Conservation (phyloP, 208 protist genomes). For the Porcisia deanei region DNA sequence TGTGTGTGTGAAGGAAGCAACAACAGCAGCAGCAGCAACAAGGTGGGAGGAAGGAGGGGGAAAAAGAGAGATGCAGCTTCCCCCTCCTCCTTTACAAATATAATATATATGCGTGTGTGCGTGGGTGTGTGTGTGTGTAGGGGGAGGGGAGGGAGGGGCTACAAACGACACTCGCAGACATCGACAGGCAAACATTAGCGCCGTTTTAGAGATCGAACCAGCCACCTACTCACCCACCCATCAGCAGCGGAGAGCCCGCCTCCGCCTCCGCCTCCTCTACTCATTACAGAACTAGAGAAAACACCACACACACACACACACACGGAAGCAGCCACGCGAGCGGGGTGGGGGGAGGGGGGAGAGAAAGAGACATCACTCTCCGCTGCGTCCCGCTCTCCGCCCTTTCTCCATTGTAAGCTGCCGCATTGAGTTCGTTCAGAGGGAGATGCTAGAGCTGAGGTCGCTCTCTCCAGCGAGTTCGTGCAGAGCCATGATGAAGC, state of each 20-base stretch:
- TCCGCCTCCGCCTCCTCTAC: no score
- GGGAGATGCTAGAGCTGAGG: conserved; percentile 40
- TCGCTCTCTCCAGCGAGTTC: conserved; percentile 44
- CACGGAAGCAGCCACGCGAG: conserved; percentile 14
- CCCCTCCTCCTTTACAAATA: no score
- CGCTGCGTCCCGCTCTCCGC: neutral
- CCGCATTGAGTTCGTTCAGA: conserved; percentile 15
- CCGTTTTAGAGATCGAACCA: no score
- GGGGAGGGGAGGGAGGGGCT: neutral
- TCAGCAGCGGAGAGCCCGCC: no score
- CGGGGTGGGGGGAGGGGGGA: no score
- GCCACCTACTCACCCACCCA: no score
- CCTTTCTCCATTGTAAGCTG: no score
- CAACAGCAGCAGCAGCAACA: no score
- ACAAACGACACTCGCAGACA: neutral
- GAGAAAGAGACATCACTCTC: neutral
- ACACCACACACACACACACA: neutral
- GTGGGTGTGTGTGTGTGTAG: neutral
- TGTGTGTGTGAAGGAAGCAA: no score
- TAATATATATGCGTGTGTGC: neutral
- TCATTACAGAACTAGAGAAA: neutral
- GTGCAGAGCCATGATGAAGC: conserved; percentile 73
- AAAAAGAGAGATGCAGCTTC: no score
- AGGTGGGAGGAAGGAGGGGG: no score
- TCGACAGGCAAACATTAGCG: no score